Base-by-base conservation (phyloP, 129 eudicot species). In the Flaveria brownii region DNA sequence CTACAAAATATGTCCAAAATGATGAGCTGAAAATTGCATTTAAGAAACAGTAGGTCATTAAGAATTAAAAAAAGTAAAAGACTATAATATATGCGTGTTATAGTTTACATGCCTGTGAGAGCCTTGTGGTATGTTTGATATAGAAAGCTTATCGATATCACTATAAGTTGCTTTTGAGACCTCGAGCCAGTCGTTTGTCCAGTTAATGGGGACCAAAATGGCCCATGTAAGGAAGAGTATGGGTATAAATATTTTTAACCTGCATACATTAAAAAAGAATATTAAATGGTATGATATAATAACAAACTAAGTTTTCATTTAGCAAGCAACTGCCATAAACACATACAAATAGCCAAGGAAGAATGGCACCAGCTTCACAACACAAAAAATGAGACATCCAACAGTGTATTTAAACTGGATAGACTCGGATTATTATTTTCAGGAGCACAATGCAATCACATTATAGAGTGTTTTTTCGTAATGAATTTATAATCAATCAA, bases 201-300 rank as follows among this genome's bases (percentile, higher is more conserved):
- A 89, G 78, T 95, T 89, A 45, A 95, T 92, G 14, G 99, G 99
- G 28, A 91, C 94, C 70, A 95, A 85, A 75, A 95, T 42, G 66
- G 93, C 86, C 84, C 88, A 89, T 0, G 97, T 85, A 56, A 91
- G 85, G 81, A 87, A 45, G 55, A 91, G 86, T 75, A 95, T 77
- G 6, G 99, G 99, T 75, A 91, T 74, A 89, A 95, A 95, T 62
- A 95, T 87, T 82, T 95, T 95, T 13, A 95, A 82, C 45, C 99
- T 91, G 96, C 85, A 85, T 68, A 67, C 51, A 68, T 28, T 46
- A 67, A 9, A 68, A 73, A 17, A 39, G 25, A 43, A 74, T 2
- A 45, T 49, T 12, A 10, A 62, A 49, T n/a, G 12, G 47, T 63
- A 10, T 45, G 42, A 36, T 6, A 30, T 11, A 47, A 12, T 45